Base-by-base conservation (phyloP, 495 filamentous ascomycete genomes). In the Schizothecium vesticola region DNA sequence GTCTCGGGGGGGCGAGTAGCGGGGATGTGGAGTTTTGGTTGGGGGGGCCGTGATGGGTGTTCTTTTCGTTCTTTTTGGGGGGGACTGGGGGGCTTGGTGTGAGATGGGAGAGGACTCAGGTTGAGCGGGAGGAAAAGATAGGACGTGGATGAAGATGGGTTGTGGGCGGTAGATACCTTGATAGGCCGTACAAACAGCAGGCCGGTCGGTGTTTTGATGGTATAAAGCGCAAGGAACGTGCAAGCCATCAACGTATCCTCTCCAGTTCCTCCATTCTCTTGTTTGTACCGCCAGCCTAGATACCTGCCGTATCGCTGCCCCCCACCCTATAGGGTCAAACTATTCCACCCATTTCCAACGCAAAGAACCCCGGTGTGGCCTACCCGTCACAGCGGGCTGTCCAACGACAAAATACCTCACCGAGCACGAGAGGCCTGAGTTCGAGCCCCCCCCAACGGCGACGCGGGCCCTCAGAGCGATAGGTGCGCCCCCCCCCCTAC, bases 11-110 rank as follows among this genome's bases (percentile, higher is more conserved):
- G 11, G 84, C 83, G 25, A 82, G 75, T 55, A 68, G 64, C 10
- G 83, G 82, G 55, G 63, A 31, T n/a, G 81, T 87, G 2, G 71
- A 65, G 43, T 85, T 87, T 71, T 76, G 71, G 23, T 75, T 87
- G 67, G 43, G 19, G 43, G 43, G 43, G 36, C 13, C 16, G 4
- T 51, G 36, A 43, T 19, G 8, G 29, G 8, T 2, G 3, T 36
- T 36, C 13, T 36, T 70, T 67, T 61, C 66, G 65, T 33, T n/a
- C 72, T 75, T 58, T 78, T 59, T 70, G 16, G 6, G 24, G 5
- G 10, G 29, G 29, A 29, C n/a, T 21, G 9, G 8, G n/a, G 31
- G 6, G 16, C 7, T 31, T 43, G 26, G 13, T 1, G 1, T 0
- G 11, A 11, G 9, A 10, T 0, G 31, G 31, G 31, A 33, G 33